A percentile compares a stretch with the other conserved stretches of the same genome.
phyloP scores from a whole-genome alignment of 164 flowering plant genomes.

The Tinospora cordifolia region DNA sequence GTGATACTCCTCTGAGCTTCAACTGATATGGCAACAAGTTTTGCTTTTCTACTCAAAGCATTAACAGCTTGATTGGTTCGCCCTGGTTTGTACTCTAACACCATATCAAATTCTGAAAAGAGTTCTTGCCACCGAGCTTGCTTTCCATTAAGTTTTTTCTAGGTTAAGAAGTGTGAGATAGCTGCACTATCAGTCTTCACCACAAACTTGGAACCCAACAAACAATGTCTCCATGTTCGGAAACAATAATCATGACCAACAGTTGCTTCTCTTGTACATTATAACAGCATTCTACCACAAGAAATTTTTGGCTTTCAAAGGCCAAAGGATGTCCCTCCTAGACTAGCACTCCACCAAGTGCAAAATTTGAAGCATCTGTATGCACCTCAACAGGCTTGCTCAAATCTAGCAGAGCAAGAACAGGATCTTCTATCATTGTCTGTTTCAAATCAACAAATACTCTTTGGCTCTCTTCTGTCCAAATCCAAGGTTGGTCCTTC shows the following conservation, averaged over 20 bases:
- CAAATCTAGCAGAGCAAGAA: not conserved
- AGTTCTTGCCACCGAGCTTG: constrained; percentile 7
- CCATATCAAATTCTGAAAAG: not conserved
- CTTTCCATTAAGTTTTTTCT: not conserved
- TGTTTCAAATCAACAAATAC: not conserved
- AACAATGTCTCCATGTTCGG: not conserved
- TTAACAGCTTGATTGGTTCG: too few species aligned
- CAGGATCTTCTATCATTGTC: not conserved
- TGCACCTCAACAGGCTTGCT: too few species aligned
- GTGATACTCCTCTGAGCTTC: not conserved
- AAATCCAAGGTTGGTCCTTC: constrained; percentile 6
- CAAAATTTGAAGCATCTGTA: too few species aligned
- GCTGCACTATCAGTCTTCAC: constrained; percentile 1
- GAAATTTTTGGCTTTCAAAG: not conserved
- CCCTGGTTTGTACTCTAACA: not conserved
- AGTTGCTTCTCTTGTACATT: not conserved
- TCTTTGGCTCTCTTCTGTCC: not conserved
- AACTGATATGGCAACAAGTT: not conserved
- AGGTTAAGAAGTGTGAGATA: not conserved
- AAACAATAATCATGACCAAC: not conserved
- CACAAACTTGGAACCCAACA: not conserved
- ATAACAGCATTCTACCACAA: not conserved
- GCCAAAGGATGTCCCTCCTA: constrained; percentile 11
- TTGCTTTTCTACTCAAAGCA: not conserved
- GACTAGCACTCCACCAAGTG: too few species aligned